Conservation (phyloP, 768 basidiomycete genomes). For the Cubamyces lactineus region DNA sequence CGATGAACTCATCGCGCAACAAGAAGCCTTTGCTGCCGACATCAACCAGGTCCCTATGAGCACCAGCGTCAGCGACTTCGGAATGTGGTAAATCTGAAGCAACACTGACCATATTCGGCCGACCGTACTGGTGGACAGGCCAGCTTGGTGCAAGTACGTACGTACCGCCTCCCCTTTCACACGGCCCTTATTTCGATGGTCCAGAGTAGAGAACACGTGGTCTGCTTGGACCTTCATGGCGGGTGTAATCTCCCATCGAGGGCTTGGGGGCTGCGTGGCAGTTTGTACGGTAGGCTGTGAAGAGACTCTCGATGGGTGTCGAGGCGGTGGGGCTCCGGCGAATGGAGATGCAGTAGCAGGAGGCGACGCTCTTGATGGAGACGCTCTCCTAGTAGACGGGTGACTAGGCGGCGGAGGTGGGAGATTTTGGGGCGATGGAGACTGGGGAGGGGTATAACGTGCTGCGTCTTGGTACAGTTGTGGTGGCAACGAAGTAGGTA, state of each 20-base stretch:
- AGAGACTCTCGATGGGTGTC: slow-evolving; percentile 6
- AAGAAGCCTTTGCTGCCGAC: slow-evolving; percentile 22
- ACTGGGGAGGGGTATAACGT: neutral
- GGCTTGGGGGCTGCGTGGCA: neutral
- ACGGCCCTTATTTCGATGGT: slow-evolving; percentile 19
- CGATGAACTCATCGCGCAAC: slow-evolving; percentile 23
- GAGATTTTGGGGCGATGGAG: neutral
- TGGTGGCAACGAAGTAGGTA: slow-evolving; percentile 47
- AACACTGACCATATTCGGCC: slow-evolving; percentile 28
- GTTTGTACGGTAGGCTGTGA: neutral
- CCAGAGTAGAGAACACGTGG: slow-evolving; percentile 22
- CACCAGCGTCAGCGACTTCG: neutral
- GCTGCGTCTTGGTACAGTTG: slow-evolving; percentile 49
- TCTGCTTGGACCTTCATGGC: slow-evolving; percentile 19
- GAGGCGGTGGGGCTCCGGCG: slow-evolving; percentile 2
- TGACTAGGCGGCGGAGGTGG: slow-evolving; percentile 11
- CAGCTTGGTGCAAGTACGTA: slow-evolving; percentile 20
- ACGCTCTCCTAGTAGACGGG: neutral
- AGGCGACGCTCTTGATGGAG: neutral
- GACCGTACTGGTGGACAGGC: slow-evolving; percentile 18
- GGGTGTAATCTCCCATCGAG: slow-evolving; percentile 18
- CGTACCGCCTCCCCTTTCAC: slow-evolving; percentile 14
- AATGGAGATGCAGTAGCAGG: neutral
- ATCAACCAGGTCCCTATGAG: slow-evolving; percentile 25
- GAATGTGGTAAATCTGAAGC: neutral